These are phyloP conservation scores for Yarrowia sp. DNA, from an alignment of 805 yeast genomes.

Conservation along the genomic window DNA sequence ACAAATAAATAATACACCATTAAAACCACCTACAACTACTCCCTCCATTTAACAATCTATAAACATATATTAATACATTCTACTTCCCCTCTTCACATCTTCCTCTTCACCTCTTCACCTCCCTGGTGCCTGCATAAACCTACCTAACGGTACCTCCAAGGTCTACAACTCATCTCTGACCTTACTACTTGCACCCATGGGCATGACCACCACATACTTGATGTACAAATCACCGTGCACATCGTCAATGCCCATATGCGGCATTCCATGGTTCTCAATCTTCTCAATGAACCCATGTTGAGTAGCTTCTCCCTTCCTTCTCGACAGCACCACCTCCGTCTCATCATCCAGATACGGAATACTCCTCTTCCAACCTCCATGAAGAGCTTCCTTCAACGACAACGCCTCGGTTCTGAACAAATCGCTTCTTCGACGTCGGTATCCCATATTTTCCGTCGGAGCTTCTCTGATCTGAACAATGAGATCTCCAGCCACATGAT, in stretches of 20 bases:
- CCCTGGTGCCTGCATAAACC: slow-evolving; percentile 24
- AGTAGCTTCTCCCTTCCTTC: slow-evolving; percentile 54
- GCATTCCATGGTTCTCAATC: slow-evolving; percentile 83
- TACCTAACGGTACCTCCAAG: neutral
- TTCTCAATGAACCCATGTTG: slow-evolving; percentile 69
- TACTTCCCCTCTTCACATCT: neutral
- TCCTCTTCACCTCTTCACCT: no score
- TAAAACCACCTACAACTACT: no score
- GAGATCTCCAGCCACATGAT: slow-evolving; percentile 77
- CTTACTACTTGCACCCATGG: slow-evolving; percentile 31
- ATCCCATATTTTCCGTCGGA: slow-evolving; percentile 64
- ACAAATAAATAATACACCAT: no score
- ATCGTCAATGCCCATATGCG: slow-evolving; percentile 50
- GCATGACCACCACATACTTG: slow-evolving; percentile 43
- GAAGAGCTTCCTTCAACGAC: slow-evolving; percentile 64
- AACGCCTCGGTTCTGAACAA: slow-evolving; percentile 80
- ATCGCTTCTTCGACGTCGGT: slow-evolving; percentile 70
- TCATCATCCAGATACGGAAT: slow-evolving; percentile 66
- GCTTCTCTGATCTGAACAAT: slow-evolving; percentile 60
- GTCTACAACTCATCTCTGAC: slow-evolving; percentile 18
- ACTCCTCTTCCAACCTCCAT: slow-evolving; percentile 77
- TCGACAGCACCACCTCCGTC: slow-evolving; percentile 48
- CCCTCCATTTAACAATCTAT: neutral
- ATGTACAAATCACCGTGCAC: slow-evolving; percentile 49
- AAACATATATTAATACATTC: slow-evolving; percentile 8